Conservation (phyloP, 2,329 filamentous ascomycete genomes). For the Neobulgaria alba region DNA sequence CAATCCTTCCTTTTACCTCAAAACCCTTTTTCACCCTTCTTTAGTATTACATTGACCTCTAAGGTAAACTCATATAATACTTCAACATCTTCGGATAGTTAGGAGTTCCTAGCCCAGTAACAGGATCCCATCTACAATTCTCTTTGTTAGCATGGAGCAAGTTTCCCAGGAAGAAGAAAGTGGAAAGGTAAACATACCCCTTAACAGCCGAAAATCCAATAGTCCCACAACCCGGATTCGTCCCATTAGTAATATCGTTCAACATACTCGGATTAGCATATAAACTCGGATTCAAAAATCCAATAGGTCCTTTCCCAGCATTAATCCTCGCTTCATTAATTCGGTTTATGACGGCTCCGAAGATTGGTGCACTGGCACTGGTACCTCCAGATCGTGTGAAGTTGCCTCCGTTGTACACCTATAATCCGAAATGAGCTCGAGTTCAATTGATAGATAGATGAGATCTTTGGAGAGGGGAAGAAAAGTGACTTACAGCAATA, state of each 20-base stretch:
- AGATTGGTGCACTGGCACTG: constrained; percentile 40
- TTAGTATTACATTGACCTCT: too few species aligned
- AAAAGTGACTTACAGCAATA: constrained; percentile 19
- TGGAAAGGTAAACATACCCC: constrained; percentile 7
- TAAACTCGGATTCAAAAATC: constrained; percentile 44
- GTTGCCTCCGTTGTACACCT: constrained; percentile 12
- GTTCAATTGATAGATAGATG: too few species aligned
- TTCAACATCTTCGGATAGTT: constrained; percentile 21
- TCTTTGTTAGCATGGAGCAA: constrained; percentile 1
- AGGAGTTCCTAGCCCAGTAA: constrained; percentile 25
- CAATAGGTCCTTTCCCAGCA: constrained; percentile 30
- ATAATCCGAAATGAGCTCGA: not conserved
- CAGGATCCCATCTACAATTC: constrained; percentile 28
- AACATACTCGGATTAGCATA: constrained; percentile 34
- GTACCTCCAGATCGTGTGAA: constrained; percentile 36
- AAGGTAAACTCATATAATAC: constrained; percentile 18
- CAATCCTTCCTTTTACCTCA: too few species aligned
- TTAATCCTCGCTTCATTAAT: not conserved
- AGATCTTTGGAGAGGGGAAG: not conserved
- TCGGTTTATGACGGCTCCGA: constrained; percentile 31
- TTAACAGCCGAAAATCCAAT: constrained; percentile 25
- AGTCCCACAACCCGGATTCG: constrained; percentile 25
- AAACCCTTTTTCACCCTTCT: too few species aligned
- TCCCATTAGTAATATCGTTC: constrained; percentile 27
- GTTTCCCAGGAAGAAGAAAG: too few species aligned